Evolutionary conservation across 257 asterid genomes (phyloP).

Genomic region (Ocimum tenuiflorum): DNA sequence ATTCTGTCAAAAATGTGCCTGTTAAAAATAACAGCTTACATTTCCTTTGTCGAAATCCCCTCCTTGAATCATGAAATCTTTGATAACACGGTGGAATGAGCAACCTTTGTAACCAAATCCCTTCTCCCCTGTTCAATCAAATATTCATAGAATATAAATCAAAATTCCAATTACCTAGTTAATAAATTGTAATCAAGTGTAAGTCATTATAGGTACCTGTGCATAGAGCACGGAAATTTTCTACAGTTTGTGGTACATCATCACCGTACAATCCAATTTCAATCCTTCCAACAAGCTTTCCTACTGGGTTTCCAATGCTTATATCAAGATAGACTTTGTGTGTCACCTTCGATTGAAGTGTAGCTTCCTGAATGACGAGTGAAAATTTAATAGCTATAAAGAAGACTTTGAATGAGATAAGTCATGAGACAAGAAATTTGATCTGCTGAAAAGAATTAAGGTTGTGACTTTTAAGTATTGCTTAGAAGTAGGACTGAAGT

Average conservation of each 20-base stretch:
- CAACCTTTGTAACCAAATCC: slow-evolving; percentile 94
- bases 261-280: slow-evolving; percentile 93
- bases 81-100: slow-evolving; percentile 86
- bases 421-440: not conserved
- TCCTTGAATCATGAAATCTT: slow-evolving; percentile 97
- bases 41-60: slow-evolving; percentile 99
- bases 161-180: not conserved
- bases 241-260: slow-evolving; percentile 90
- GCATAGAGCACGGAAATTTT: slow-evolving; percentile 95
- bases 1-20: not conserved
- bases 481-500: not conserved
- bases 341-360: slow-evolving; percentile 80
- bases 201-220: slow-evolving; percentile 40
- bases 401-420: not conserved
- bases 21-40: slow-evolving; percentile 43
- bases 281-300: slow-evolving; percentile 81
- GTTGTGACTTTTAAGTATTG: not conserved
- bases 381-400: not conserved
- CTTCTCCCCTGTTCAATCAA: slow-evolving; percentile 63
- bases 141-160: slow-evolving; percentile 5
- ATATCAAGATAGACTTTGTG: slow-evolving; percentile 79
- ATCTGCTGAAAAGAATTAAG: not conserved
- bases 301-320: slow-evolving; percentile 89
- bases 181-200: not conserved
- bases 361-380: slow-evolving; percentile 43